Evolutionary conservation across 176 grass and related monocot genomes (phyloP).

Genomic region (Lolium perenne): DNA sequence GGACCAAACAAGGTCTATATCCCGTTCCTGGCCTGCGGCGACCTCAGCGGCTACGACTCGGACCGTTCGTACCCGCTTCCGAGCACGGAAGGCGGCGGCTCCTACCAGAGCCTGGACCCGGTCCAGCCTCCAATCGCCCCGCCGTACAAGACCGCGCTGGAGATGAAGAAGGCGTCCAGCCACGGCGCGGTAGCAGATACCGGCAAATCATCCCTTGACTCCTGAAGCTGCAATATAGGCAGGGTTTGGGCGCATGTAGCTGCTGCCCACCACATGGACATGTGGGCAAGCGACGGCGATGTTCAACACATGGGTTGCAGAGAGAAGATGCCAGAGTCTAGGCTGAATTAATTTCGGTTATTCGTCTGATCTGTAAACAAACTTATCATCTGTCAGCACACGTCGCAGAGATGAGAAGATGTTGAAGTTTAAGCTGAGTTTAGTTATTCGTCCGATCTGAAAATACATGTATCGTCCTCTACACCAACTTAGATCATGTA

Average conservation of each 20-base stretch:
- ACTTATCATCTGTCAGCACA: too few species aligned
- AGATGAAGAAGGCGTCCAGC: slow-evolving; percentile 74
- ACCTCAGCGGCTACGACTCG: slow-evolving; percentile 84
- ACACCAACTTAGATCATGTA: background rate
- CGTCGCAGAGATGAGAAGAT: too few species aligned
- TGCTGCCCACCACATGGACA: background rate
- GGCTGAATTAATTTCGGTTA: background rate
- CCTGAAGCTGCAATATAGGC: slow-evolving; percentile 1
- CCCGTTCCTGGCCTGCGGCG: slow-evolving; percentile 85
- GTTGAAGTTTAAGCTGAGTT: too few species aligned
- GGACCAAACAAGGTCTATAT: slow-evolving; percentile 88
- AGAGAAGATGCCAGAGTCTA: background rate
- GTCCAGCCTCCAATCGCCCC: slow-evolving; percentile 85
- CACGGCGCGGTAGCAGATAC: slow-evolving; percentile 41
- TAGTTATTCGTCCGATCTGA: background rate
- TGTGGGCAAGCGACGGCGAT: background rate
- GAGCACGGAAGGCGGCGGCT: slow-evolving; percentile 38
- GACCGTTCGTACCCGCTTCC: slow-evolving; percentile 83
- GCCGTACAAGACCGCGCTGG: slow-evolving; percentile 77
- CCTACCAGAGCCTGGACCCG: slow-evolving; percentile 75
- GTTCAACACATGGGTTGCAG: background rate
- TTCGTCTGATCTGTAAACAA: background rate
- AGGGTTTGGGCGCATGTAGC: background rate
- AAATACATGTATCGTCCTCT: background rate
- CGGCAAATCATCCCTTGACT: slow-evolving; percentile 36